phyloP scores from a whole-genome alignment of 1,139 yeast species.

The Kurtzmaniella quercitrusa region DNA sequence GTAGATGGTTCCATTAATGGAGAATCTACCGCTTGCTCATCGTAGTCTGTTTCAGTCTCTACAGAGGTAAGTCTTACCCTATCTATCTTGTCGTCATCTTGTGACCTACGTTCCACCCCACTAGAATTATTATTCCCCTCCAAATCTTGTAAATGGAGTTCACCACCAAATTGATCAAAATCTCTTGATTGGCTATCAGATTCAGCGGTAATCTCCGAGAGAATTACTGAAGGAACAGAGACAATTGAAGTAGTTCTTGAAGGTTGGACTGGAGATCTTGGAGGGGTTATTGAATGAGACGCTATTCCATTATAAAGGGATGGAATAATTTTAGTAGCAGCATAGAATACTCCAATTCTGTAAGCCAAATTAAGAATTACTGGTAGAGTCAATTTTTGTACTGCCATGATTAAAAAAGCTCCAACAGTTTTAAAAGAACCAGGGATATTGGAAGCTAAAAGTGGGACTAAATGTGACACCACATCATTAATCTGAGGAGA shows the following conservation, averaged over 20 bases:
- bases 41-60: not conserved
- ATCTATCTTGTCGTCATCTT: not conserved
- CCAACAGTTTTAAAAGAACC: conserved; percentile 61
- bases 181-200: conserved; percentile 1
- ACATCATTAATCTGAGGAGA: conserved; percentile 40
- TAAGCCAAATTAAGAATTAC: conserved; percentile 77
- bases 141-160: not conserved
- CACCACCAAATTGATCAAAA: not conserved
- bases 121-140: not conserved
- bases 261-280: conserved; percentile 22
- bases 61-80: not conserved
- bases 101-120: not conserved
- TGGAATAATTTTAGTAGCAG: conserved; percentile 93
- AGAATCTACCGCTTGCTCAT: not conserved
- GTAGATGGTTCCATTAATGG: not conserved
- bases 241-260: conserved; percentile 2
- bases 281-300: conserved; percentile 33
- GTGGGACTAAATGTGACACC: conserved; percentile 39
- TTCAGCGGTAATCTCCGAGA: conserved; percentile 5
- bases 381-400: conserved; percentile 76
- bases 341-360: conserved; percentile 81
- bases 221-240: conserved; percentile 15
- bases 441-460: conserved; percentile 51
- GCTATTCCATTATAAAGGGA: conserved; percentile 48
- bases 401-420: conserved; percentile 65